Conservation (phyloP, 225 moss, liverwort and hornwort genomes). For the Sphagnum tenellum region DNA sequence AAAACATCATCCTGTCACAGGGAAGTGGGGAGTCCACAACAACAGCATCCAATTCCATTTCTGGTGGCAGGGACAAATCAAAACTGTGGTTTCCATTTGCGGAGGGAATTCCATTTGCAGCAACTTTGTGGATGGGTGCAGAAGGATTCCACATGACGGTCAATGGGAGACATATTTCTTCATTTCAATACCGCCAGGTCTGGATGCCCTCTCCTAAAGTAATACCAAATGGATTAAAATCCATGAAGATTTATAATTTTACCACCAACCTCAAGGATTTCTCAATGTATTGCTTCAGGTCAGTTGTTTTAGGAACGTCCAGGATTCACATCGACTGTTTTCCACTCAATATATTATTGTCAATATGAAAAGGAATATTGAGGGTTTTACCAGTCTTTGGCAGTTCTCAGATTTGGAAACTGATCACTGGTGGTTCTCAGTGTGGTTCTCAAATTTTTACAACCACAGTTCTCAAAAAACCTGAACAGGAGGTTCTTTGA, state of each 20-base stretch:
- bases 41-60: too few relatives aligned
- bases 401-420: too few relatives aligned
- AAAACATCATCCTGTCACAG: constrained; percentile 24
- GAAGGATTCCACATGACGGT: constrained; percentile 90
- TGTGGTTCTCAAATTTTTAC: too few relatives aligned
- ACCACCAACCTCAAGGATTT: not conserved
- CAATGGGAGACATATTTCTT: constrained; percentile 80
- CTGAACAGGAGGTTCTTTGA: too few relatives aligned
- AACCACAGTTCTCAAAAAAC: too few relatives aligned
- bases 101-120: constrained; percentile 85
- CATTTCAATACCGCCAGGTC: constrained; percentile 86
- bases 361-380: not conserved
- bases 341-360: not conserved
- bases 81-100: constrained; percentile 80
- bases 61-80: not conserved
- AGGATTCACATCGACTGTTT: not conserved
- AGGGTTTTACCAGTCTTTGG: not conserved
- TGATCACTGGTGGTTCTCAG: too few relatives aligned
- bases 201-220: not conserved
- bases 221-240: too few relatives aligned
- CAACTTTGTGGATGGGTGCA: constrained; percentile 79
- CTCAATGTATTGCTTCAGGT: not conserved
- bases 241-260: too few relatives aligned
- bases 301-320: not conserved
- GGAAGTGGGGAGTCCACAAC: constrained; percentile 22